phyloP scores from a whole-genome alignment of 1,284 basidiomycete genomes.

The Cryptococcus sp. region DNA sequence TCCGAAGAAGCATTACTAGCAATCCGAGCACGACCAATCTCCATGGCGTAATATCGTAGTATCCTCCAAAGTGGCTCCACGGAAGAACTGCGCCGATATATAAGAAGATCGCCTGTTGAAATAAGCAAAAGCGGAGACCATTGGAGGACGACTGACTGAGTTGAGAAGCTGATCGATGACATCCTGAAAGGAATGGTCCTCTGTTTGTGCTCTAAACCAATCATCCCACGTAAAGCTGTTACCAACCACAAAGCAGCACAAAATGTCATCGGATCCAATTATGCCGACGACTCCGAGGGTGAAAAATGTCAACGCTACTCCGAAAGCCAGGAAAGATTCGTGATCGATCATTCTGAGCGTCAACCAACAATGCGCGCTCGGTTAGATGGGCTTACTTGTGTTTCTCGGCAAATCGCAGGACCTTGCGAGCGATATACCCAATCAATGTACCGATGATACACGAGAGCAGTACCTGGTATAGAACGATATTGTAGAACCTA shows the following conservation, averaged over 20 bases:
- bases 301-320: slow-evolving; percentile 52
- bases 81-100: slow-evolving; percentile 93
- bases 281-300: slow-evolving; percentile 79
- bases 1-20: slow-evolving; percentile 67
- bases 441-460: slow-evolving; percentile 71
- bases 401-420: slow-evolving; percentile 32
- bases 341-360: slow-evolving; percentile 40
- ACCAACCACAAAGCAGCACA: slow-evolving; percentile 50
- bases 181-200: slow-evolving; percentile 55
- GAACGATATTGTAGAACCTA: slow-evolving; percentile 44
- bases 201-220: slow-evolving; percentile 51
- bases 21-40: slow-evolving; percentile 75
- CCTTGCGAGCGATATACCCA: slow-evolving; percentile 56
- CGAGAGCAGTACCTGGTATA: slow-evolving; percentile 60
- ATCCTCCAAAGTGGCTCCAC: slow-evolving; percentile 49
- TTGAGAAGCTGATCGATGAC: slow-evolving; percentile 55
- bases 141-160: slow-evolving; percentile 25
- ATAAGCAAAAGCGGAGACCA: too few species aligned
- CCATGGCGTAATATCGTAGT: slow-evolving; percentile 64
- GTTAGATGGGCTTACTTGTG: slow-evolving; percentile 47
- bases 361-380: slow-evolving; percentile 64
- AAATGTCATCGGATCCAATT: slow-evolving; percentile 85
- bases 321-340: slow-evolving; percentile 45
- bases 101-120: slow-evolving; percentile 57
- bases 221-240: slow-evolving; percentile 48